phyloP scores from a whole-genome alignment of 495 filamentous ascomycete species.

The Penicillium subrubescens region DNA sequence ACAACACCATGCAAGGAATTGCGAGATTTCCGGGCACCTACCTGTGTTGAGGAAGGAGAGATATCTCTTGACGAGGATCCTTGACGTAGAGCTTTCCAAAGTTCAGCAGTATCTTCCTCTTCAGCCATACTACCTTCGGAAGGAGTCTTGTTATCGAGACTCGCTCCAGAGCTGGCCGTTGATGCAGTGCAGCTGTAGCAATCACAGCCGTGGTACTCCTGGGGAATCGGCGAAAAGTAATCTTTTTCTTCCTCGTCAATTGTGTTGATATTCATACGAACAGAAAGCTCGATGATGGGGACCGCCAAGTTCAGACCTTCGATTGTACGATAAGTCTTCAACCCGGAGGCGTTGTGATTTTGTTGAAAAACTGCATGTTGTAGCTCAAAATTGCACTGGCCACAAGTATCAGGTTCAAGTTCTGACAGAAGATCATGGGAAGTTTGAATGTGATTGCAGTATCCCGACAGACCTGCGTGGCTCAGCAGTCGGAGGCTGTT shows the following conservation, averaged over 20 bases:
- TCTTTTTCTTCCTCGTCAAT: neutral
- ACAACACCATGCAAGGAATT: neutral
- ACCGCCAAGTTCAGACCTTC: slow-evolving; percentile 8
- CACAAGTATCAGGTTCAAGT: slow-evolving; percentile 5
- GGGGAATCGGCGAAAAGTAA: neutral
- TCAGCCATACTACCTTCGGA: neutral
- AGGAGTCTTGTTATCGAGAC: neutral
- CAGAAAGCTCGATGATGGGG: slow-evolving; percentile 11
- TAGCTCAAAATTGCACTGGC: slow-evolving; percentile 18
- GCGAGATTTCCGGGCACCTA: neutral
- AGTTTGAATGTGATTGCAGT: slow-evolving; percentile 6
- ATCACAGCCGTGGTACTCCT: neutral
- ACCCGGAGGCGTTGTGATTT: neutral
- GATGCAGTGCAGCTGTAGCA: neutral
- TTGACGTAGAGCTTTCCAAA: neutral
- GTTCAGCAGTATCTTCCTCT: neutral
- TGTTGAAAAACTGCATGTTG: neutral
- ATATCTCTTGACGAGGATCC: neutral
- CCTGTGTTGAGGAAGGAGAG: neutral
- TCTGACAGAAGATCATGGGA: slow-evolving; percentile 11
- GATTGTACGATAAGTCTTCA: neutral
- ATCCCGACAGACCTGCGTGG: neutral
- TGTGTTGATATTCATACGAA: slow-evolving; percentile 14
- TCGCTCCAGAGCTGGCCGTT: neutral
- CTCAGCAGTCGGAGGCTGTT: slow-evolving; percentile 20